Evolutionary conservation across 805 yeast species (phyloP), one percentile per base, ranked within the genome.

Genomic region (Saturnispora hagleri): DNA sequence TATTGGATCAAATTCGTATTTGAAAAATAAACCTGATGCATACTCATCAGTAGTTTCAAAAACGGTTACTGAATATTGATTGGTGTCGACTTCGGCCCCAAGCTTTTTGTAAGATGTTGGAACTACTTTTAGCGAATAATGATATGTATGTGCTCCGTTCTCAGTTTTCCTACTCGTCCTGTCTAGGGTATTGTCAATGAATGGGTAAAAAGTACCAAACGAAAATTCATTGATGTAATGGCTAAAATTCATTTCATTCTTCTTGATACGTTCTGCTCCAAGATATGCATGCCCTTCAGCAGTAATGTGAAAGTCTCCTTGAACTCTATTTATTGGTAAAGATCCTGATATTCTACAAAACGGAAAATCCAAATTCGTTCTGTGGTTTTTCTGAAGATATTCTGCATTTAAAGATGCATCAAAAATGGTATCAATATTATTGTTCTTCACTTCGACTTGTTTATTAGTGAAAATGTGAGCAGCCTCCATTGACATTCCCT

Each of bases 181-280:
- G 65, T 93, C 98, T 56, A 93, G 74, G n/a, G 97, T 95, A 62
- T 91, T 91, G 58, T 84, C 76, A 56, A 90, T 74, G 59, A 78
- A 84, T 3, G 99, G 97, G 62, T 81, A 89, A 66, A 85, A 89
- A 36, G 81, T 87, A 13, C 99, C 99, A 68, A 83, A 91, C 10
- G 97, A 89, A 56, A 89, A 79, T 66, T 91, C 98, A 54, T 79
- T 79, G 54, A 93, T 83, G 5, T 80, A 80, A 67, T 93, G 99
- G 1, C 96, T 77, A 63, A 91, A 85, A 62, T 91, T 86, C 53
- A 87, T 68, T 22, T 74, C 68, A 40, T 79, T 79, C 7, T 61
- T 34, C 26, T 26, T 18, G 45, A 77, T 69, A 53, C 78, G 67
- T 55, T 75, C 82, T 38, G 68, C 58, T 55, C 82, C 82, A 17